Evolutionary conservation across 257 asterid genomes (phyloP), one percentile per base, ranked within the genome.

Genomic region (Solanum ossicruentum): DNA sequence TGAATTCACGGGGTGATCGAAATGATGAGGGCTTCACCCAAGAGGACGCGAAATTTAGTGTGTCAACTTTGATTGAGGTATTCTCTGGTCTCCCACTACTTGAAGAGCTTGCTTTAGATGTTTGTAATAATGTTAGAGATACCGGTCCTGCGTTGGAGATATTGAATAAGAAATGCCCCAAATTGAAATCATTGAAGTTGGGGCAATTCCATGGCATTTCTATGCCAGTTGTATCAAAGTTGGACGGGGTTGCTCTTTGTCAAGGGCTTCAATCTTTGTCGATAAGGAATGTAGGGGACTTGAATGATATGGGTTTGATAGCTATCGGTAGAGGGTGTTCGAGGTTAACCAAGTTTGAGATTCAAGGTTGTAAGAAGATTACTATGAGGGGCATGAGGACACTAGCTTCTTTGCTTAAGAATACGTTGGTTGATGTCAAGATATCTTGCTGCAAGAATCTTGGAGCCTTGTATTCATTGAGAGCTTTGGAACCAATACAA

Each of bases 251-350:
- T n/a, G 98, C 98, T 28, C 85, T 94, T 7, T 95, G 98, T 88
- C 92, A 89, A 32, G 83, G 92, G 87, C 96, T 97, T 28, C 88
- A 90, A 70, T 90, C 94, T 20, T 83, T 97, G 86, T 93, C 98
- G 21, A 90, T 97, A 56, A 88, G 92, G 87, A 90, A 89, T 56
- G 98, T 91, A 5, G 97, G 91, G 49, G 98, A 95, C 88, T 86
- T 97, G 88, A 86, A 85, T 43, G 97, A 97, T 84, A 93, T 95
- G 97, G 98, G 98, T n/a, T 86, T 97, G 92, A 95, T 97, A 51
- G 98, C 95, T 32, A 95, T 97, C 45, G 98, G 88, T 18, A 92
- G 98, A 86, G 99, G 99, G 61, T 97, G 99, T 84, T 89, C 90
- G 87, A 90, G 90, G 72, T 85, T 95, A 84, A 78, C 91, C 6